A percentile compares a stretch with the other conserved stretches of the same genome.
phyloP scores from a whole-genome alignment of 1,284 basidiomycete species.

The Puccinia hordei region DNA sequence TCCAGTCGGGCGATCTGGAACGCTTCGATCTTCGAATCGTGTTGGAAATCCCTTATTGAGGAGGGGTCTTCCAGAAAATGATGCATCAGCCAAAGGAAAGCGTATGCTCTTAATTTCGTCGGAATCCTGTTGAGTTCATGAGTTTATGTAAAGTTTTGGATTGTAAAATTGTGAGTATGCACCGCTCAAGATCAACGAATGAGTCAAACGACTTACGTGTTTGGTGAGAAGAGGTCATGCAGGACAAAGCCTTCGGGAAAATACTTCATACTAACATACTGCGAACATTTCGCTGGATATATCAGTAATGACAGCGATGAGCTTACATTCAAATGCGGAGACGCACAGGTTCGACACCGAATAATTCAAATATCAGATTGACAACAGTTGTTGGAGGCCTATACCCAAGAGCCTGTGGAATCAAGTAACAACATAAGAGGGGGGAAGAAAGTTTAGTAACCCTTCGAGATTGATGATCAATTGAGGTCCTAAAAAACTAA shows the following conservation, averaged over 20 bases:
- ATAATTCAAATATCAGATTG: slow-evolving; percentile 75
- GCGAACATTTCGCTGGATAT: not conserved
- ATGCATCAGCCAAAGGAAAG: slow-evolving; percentile 77
- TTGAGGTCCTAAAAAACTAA: not conserved
- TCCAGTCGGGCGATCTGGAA: slow-evolving; percentile 38
- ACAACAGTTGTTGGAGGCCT: slow-evolving; percentile 76
- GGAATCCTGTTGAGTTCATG: slow-evolving; percentile 64
- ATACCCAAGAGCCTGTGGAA: slow-evolving; percentile 59
- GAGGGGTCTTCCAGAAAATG: slow-evolving; percentile 70
- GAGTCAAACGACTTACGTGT: slow-evolving; percentile 52
- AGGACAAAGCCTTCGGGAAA: slow-evolving; percentile 75
- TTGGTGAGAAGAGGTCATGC: slow-evolving; percentile 74
- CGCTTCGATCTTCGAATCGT: slow-evolving; percentile 34
- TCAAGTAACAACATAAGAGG: slow-evolving; percentile 1
- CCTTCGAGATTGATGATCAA: not conserved
- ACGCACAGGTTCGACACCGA: slow-evolving; percentile 70
- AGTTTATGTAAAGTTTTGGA: not conserved
- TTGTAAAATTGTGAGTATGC: not conserved
- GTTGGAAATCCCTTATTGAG: slow-evolving; percentile 29
- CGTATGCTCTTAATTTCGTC: slow-evolving; percentile 70
- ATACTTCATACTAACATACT: slow-evolving; percentile 72
- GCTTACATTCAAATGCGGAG: slow-evolving; percentile 39
- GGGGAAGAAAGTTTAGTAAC: no score
- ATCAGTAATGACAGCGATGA: not conserved
- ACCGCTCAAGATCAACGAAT: not conserved